Base-by-base conservation (phyloP, 441 rosid species). In the Mallotus repandus region DNA sequence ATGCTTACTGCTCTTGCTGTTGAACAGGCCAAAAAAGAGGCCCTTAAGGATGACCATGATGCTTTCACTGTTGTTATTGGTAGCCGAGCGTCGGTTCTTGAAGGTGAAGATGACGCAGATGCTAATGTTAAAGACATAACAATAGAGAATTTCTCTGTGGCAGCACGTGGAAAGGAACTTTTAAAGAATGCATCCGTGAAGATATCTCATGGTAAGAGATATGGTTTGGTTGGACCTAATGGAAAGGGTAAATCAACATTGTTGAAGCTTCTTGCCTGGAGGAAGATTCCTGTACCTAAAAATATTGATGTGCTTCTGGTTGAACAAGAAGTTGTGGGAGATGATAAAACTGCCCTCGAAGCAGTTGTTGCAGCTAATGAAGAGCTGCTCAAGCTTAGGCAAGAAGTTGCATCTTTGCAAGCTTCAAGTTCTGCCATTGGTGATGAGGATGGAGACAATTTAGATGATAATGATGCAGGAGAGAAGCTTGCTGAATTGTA, bases 201-300 rank as follows among this genome's bases (percentile, higher is more conserved):
- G 84, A 94, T 94, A 75, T 94, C 98, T 22, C 98, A 94, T 68
- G 98, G 98, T 45, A 94, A 86, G 83, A 88, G 96, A 77, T 94
- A 94, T 80, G 98, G 98, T 29, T 82, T 94, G 82, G 91, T 94
- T 52, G 97, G 98, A 59, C 97, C 97, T 0, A 94, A 94, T 78
- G 97, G 97, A 83, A 92, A 81, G 92, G 97, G 98, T 21, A 94
- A 94, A 81, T 94, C 98, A 76, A 91, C 97, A 2, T 71, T 94
- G 78, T 80, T 92, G 73, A 94, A 92, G 89, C 93, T 94, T 77
- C 91, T 94, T 74, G 97, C 97, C 46, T 94, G 97, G 97, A 85
- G 98, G 88, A 92, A 89, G 88, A 88, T 94, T 74, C 98, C 97
- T 1, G 97, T 94, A 38, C 97, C 98, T 0, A 94, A 84, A 79